These are phyloP conservation scores for Mortierella sp. DNA, from an alignment of 371 early-diverging fungal species.

Conservation along the genomic window DNA sequence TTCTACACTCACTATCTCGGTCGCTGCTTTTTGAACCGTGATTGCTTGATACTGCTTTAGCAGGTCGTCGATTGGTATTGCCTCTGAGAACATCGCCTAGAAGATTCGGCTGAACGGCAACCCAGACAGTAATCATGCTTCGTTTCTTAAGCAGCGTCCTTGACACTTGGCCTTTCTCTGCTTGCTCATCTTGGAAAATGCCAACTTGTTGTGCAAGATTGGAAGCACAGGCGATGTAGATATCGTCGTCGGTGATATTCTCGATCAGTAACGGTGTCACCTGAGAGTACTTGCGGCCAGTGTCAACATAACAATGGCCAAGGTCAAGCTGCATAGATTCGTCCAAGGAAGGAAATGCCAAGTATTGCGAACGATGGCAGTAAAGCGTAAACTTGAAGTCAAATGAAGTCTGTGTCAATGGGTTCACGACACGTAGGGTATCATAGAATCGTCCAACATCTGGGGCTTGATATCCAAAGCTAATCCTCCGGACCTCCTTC, in stretches of 20 bases:
- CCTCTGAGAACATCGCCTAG: conserved; percentile 51
- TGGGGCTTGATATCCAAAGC: conserved; percentile 62
- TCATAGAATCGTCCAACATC: conserved; percentile 66
- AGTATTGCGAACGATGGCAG: conserved; percentile 65
- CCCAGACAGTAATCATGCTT: conserved; percentile 72
- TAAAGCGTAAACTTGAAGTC: conserved; percentile 69
- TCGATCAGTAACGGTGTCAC: conserved; percentile 77
- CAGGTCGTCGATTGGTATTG: conserved; percentile 22
- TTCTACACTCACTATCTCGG: conserved; percentile 69
- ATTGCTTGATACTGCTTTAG: conserved; percentile 5
- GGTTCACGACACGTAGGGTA: conserved; percentile 58
- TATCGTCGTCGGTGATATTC: conserved; percentile 74
- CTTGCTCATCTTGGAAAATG: conserved; percentile 77
- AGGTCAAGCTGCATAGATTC: conserved; percentile 76
- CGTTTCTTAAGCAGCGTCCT: conserved; percentile 64
- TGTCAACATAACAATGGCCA: conserved; percentile 86
- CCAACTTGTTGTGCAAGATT: conserved; percentile 86
- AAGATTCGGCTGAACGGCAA: conserved; percentile 85
- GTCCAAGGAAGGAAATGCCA: conserved; percentile 72
- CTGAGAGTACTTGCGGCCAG: conserved; percentile 79
- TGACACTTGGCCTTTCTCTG: conserved; percentile 71
- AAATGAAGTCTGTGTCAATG: conserved; percentile 43
- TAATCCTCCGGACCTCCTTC: conserved; percentile 68
- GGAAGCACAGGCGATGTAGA: conserved; percentile 77
- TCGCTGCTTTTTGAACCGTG: conserved; percentile 25